These are phyloP conservation scores for Didymella keratinophila DNA, from an alignment of 2,329 filamentous ascomycete genomes.

Conservation along the genomic window DNA sequence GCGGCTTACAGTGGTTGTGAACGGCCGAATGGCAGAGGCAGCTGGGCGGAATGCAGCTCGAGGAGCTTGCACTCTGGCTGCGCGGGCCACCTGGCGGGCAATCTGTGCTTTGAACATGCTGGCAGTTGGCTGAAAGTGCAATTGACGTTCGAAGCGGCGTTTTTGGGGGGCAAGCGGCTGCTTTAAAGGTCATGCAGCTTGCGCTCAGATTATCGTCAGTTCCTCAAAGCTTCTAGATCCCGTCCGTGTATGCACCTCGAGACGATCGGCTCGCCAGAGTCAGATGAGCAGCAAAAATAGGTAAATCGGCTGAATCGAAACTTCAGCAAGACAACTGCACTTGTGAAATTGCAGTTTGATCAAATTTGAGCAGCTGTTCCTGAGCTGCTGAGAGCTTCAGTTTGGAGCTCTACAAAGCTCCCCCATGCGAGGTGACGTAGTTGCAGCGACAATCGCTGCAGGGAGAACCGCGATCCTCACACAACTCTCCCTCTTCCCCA, in stretches of 20 bases:
- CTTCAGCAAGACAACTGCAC: neutral
- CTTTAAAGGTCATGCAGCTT: constrained; percentile 20
- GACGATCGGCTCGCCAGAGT: constrained; percentile 22
- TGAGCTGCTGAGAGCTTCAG: constrained; percentile 15
- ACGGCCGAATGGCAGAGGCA: constrained; percentile 33
- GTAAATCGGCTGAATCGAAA: neutral
- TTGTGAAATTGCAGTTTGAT: constrained; percentile 18
- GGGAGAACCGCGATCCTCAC: constrained; percentile 26
- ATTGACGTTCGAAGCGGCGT: neutral
- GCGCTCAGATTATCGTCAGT: constrained; percentile 26
- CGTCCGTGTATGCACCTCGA: constrained; percentile 14
- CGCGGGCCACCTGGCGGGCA: constrained; percentile 42
- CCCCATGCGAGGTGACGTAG: constrained; percentile 40
- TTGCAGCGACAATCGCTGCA: constrained; percentile 26
- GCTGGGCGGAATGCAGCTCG: constrained; percentile 35
- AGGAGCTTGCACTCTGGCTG: constrained; percentile 38
- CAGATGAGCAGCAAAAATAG: constrained; percentile 13
- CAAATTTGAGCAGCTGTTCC: constrained; percentile 17
- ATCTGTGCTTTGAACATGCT: constrained; percentile 48
- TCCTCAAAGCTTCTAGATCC: constrained; percentile 16
- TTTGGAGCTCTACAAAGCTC: constrained; percentile 25
- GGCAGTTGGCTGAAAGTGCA: constrained; percentile 1
- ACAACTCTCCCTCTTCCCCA: constrained; percentile 19
- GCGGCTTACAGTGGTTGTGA: constrained; percentile 40
- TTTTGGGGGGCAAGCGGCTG: constrained; percentile 3